Base-by-base conservation (phyloP, 116 monocot genomes). In the Iris pallida region DNA sequence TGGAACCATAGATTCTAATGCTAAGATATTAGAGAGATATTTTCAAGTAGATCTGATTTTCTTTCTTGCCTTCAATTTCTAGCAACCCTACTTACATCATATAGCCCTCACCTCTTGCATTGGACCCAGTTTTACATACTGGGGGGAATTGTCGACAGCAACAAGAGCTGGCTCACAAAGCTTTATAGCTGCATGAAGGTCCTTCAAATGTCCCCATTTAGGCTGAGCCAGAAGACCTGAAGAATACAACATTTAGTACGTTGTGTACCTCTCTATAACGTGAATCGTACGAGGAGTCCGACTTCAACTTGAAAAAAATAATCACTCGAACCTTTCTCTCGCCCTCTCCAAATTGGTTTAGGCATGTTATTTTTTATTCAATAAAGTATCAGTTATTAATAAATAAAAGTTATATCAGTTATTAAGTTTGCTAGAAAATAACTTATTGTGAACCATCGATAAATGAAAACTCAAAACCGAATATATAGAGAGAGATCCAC, bases 181-280 rank as follows among this genome's bases (percentile, higher is more conserved):
- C 70, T 83, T 90, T 58, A 90, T 90, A 58, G 81, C 78, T 65
- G 75, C 68, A 76, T 90, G 90, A n/a, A 90, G 61, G 70, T 90
- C 86, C 60, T 83, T 90, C 55, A 90, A 61, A 76, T 90, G 90
- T 15, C 90, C 90, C 86, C 86, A 90, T 65, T 90, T 90, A 42
- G 90, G 90, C 65, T 90, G 81, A 45, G 51, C 75, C 68, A 90
- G 63, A 15, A 90, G 65, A 68, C 90, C 90, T 90, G 53, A 66
- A 47, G 3, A 77, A 65, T 0, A 67, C 55, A 59, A 47, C 10
- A 63, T 9, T 30, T 30, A 30, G 30, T 30, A 16, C 11, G 56
- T 68, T 55, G 16, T 55, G 45, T 17, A 9, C 40, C 19, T 47
- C 19, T 47, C 6, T n/a, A 54, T n/a, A 5, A 54, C 4, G 5